Base-by-base conservation (phyloP, 805 yeast genomes). In the Cyberlindnera xishuangbannaensis region DNA sequence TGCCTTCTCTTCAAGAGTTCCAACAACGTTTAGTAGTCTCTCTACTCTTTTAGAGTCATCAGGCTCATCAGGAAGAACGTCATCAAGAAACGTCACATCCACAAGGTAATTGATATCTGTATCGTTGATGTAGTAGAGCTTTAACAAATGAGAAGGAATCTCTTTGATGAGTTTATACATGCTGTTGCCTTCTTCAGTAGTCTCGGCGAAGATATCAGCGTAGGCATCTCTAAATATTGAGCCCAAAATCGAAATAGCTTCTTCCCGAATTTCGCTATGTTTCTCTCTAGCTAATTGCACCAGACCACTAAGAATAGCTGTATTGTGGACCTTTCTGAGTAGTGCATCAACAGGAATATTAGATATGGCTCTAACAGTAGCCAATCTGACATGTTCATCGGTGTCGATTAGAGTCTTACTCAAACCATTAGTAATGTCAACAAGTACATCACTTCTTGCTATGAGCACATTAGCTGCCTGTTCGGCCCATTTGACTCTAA, bases 91-190 rank as follows among this genome's bases (percentile, higher is more conserved):
- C 0, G 69, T 58, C 4, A 58, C 40, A 51, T 86, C 95, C 11
- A 85, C 81, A 10, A 70, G 60, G 10, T 78, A 68, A 36, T 79
- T 84, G 31, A 84, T 78, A 8, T 65, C 62, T 32, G 60, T 67
- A 45, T 83, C 87, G 51, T 85, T 84, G 42, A 87, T 79, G 48
- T 83, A 87, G 31, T 81, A 67, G 27, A 84, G 64, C 15, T 76
- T 72, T 28, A 87, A 59, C 1, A 87, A 54, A 15, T 69, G 67
- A 27, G 75, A 72, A 1, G 96, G 95, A 17, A 86, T 76, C 18
- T 54, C 45, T 13, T 52, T 51, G 3, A 60, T 48, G 8, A 59
- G 40, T 6, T 48, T 53, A 51, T 57, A 55, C 2, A 55, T 38
- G 10, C 50, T 54, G 6, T 34, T 28, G 9, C 41, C 38, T n/a